A percentile compares a stretch with the other conserved stretches of the same genome.
Conservation (phyloP, 441 rosid genomes). For the Oxalis stricta region DNA sequence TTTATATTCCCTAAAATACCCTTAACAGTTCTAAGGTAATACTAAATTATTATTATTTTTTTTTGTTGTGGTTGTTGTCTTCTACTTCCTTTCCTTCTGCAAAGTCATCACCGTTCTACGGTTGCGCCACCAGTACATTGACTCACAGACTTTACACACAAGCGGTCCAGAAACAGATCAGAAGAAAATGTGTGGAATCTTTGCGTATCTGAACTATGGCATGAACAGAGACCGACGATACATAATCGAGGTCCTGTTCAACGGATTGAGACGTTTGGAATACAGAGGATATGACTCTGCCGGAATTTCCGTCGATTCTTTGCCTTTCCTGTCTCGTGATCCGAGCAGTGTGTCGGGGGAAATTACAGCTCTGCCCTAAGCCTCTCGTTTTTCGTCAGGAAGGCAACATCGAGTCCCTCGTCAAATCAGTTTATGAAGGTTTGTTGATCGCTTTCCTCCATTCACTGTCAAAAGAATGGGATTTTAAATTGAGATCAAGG, state of each 20-base stretch:
- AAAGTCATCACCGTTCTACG: no score
- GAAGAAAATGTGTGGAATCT: slow-evolving; percentile 74
- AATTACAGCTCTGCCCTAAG: slow-evolving; percentile 8
- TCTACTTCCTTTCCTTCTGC: no score
- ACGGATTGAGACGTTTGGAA: slow-evolving; percentile 91
- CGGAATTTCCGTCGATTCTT: slow-evolving; percentile 63
- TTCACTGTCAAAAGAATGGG: neutral
- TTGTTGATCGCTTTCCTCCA: neutral
- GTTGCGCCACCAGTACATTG: no score
- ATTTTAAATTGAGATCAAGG: no score
- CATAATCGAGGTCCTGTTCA: slow-evolving; percentile 78
- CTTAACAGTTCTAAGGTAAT: no score
- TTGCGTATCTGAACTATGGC: slow-evolving; percentile 76
- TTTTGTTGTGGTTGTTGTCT: no score
- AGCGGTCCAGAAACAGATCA: neutral
- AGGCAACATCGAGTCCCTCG: slow-evolving; percentile 94
- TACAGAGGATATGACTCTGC: slow-evolving; percentile 95
- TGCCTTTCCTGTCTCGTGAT: slow-evolving; percentile 9
- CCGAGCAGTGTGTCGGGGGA: slow-evolving; percentile 1
- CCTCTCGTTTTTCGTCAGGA: slow-evolving; percentile 79
- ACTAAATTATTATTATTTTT: no score
- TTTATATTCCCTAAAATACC: no score
- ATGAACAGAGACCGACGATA: slow-evolving; percentile 57
- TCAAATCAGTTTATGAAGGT: slow-evolving; percentile 83
- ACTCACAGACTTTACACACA: neutral